Evolutionary conservation across 1,284 basidiomycete species (phyloP).

Genomic region (Melampsora larici-populina): DNA sequence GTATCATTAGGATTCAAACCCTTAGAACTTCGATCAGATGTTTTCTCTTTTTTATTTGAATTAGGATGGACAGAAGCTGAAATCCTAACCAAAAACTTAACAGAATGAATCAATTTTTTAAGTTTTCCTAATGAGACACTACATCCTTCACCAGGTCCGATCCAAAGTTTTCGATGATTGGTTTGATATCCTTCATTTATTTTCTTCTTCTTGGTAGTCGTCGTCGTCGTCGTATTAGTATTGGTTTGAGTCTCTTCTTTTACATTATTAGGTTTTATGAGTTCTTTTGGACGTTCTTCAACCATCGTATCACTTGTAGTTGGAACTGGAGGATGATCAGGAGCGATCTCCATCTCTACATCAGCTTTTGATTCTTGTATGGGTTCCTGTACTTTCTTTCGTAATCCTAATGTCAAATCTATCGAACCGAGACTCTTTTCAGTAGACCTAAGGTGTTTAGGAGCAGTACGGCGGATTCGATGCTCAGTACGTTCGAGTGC

Average conservation of each 20-base stretch:
- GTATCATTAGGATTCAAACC: too few relatives aligned
- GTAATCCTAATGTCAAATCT: background rate
- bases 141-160: background rate
- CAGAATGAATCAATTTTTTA: background rate
- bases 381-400: background rate
- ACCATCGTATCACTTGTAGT: too few relatives aligned
- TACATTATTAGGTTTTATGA: background rate
- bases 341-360: too few relatives aligned
- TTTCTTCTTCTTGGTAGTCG: background rate
- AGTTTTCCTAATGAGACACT: background rate
- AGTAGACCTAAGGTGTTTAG: background rate
- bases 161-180: background rate
- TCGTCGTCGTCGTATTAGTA: background rate
- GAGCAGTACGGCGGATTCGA: conserved; percentile 30
- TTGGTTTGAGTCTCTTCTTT: background rate
- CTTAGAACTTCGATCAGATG: too few relatives aligned
- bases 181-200: background rate
- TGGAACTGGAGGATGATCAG: too few relatives aligned
- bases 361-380: too few relatives aligned
- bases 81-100: background rate
- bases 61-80: background rate
- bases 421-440: background rate
- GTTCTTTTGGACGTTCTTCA: background rate
- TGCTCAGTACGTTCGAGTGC: conserved; percentile 34
- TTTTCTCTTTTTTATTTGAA: too few relatives aligned